phyloP scores from a whole-genome alignment of 768 basidiomycete genomes.

The Omphalotus guepiniiformis region DNA sequence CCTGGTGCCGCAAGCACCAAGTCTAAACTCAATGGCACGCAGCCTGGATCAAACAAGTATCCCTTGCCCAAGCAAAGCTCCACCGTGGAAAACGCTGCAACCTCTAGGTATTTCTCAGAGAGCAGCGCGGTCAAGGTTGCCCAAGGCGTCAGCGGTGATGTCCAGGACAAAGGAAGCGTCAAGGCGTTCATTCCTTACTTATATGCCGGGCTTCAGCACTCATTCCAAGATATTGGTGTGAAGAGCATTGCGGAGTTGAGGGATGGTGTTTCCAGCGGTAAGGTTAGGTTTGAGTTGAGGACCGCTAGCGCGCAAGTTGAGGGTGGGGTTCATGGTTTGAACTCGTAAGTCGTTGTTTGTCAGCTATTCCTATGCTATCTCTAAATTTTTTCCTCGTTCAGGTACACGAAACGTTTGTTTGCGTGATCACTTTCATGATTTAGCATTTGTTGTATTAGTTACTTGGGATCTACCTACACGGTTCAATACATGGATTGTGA shows the following conservation, averaged over 20 bases:
- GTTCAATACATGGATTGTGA: no score
- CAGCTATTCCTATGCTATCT: background rate
- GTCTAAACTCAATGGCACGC: conserved; percentile 18
- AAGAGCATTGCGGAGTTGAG: conserved; percentile 62
- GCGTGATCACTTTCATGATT: conserved; percentile 8
- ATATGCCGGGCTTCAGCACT: conserved; percentile 82
- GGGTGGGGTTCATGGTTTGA: conserved; percentile 92
- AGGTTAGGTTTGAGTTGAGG: conserved; percentile 85
- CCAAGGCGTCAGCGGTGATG: conserved; percentile 93
- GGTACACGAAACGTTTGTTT: conserved; percentile 57
- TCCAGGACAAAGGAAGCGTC: conserved; percentile 95
- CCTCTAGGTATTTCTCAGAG: conserved; percentile 94
- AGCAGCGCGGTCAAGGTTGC: conserved; percentile 92
- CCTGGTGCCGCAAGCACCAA: conserved; percentile 27
- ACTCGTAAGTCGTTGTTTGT: conserved; percentile 64
- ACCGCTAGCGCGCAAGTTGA: conserved; percentile 95
- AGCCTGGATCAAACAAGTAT: conserved; percentile 39
- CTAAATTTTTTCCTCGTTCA: conserved; percentile 18
- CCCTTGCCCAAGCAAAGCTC: conserved; percentile 41
- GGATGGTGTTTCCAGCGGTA: conserved; percentile 58
- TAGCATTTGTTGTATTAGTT: no score
- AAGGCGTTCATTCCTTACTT: conserved; percentile 89
- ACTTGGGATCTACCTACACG: no score
- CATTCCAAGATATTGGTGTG: conserved; percentile 90
- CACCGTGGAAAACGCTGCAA: conserved; percentile 87